Evolutionary conservation across 1,139 yeast genomes (phyloP), one percentile per base, ranked within the genome.

Genomic region (Diutina catenulata): DNA sequence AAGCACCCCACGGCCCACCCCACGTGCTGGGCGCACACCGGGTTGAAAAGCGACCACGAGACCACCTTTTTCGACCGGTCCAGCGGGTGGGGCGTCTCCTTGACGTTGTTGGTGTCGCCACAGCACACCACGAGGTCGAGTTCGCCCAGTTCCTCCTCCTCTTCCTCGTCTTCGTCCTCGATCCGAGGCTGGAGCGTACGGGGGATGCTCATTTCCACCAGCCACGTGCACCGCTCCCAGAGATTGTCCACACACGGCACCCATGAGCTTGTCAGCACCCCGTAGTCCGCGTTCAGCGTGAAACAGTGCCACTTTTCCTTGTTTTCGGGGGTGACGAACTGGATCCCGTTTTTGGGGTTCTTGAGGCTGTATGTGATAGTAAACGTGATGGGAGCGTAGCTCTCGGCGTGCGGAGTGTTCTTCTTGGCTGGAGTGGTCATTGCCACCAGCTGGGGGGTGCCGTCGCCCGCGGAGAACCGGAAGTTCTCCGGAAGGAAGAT

Each of bases 1-100:
- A 91, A 93, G 4, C 95, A 80, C 0, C 98, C 99, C 2, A 86
- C 72, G 0, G 95, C 88, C 80, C 95, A 91, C 0, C 97, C 97
- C n/a, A 93, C 69, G 56, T 88, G 96, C 47, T 88, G 96, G 0
- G 98, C 87, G 37, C 94, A 79, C 0, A 87, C 82, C 0, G 98
- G 95, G 40, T 80, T 82, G 51, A 78, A 80, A 19, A 91, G 68
- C 28, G 84, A 83, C 68, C 88, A 88, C 5, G 81, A 69, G 2
- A 81, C 82, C 0, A 79, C 70, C 47, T 86, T 91, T 51, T 84
- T 84, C 2, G 80, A 68, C 36, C 74, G 56, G 52, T 87, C 94
- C 3, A 60, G 56, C 1, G 68, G 68, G 43, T 67, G 73, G 0
- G 72, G 71, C 1, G 65, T 56, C 49, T 67, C 74, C 40, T 67